Conservation (phyloP, 805 yeast genomes). For the Debaryomyces prosopidis region DNA sequence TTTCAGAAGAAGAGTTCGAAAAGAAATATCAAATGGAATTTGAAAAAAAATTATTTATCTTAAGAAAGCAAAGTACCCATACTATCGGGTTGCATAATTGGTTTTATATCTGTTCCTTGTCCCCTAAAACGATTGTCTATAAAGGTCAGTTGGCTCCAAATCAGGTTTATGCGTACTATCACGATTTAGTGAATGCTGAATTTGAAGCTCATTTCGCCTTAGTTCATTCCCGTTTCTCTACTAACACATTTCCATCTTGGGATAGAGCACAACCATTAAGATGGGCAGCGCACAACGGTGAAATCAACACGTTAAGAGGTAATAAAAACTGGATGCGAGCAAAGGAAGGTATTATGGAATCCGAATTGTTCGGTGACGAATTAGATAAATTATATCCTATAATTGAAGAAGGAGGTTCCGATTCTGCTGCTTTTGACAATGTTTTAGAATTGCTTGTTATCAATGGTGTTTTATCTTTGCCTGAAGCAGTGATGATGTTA, state of each 20-base stretch:
- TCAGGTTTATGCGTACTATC: constrained; percentile 93
- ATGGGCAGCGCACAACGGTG: constrained; percentile 98
- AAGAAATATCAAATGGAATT: constrained; percentile 59
- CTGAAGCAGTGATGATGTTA: constrained; percentile 96
- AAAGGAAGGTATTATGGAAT: constrained; percentile 94
- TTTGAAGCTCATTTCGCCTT: constrained; percentile 94
- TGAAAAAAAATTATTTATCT: constrained; percentile 79
- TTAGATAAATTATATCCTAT: constrained; percentile 90
- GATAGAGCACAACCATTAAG: constrained; percentile 98
- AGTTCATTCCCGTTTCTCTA: constrained; percentile 96
- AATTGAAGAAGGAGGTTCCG: constrained; percentile 98
- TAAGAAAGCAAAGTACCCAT: constrained; percentile 88
- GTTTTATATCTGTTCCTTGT: constrained; percentile 94
- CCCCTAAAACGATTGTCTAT: constrained; percentile 88
- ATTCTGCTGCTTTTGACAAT: constrained; percentile 96
- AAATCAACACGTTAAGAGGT: constrained; percentile 94
- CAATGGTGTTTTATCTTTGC: constrained; percentile 87
- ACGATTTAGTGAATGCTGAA: constrained; percentile 87
- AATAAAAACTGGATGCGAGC: constrained; percentile 99
- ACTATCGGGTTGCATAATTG: constrained; percentile 93
- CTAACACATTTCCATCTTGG: constrained; percentile 99
- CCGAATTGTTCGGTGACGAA: constrained; percentile 85
- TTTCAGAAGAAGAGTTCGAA: constrained; percentile 55
- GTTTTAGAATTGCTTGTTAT: constrained; percentile 88
- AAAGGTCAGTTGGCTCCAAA: constrained; percentile 97